Percentiles rank a stretch among this genome's conserved stretches.
Conservation (phyloP, 225 moss, liverwort and hornwort species). For the Physcomitrellopsis africana region DNA sequence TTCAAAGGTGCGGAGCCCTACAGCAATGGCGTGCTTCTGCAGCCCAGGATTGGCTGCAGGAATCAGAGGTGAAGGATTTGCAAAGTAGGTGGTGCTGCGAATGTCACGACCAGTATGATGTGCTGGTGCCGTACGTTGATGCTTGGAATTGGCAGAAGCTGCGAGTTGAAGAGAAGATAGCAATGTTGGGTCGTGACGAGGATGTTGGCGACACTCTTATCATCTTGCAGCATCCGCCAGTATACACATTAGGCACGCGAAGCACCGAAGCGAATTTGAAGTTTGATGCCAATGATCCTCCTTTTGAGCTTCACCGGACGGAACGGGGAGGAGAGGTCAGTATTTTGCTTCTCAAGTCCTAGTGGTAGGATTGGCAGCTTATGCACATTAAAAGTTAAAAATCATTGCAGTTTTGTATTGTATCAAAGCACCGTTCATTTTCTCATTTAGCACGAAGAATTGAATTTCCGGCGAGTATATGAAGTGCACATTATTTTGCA, state of each 20-base stretch:
- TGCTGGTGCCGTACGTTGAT: slow-evolving; percentile 48
- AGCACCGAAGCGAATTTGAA: slow-evolving; percentile 53
- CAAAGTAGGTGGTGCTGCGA: slow-evolving; percentile 38
- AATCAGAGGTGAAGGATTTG: neutral
- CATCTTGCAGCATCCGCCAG: slow-evolving; percentile 48
- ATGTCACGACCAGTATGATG: slow-evolving; percentile 43
- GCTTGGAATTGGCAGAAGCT: slow-evolving; percentile 58
- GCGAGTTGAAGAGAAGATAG: slow-evolving; percentile 46
- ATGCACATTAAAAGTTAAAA: neutral
- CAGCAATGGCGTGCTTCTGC: slow-evolving; percentile 20
- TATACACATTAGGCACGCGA: slow-evolving; percentile 47
- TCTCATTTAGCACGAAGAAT: neutral
- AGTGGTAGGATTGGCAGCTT: neutral
- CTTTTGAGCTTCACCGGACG: slow-evolving; percentile 67
- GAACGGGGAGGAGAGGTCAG: slow-evolving; percentile 89
- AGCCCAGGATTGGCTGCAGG: slow-evolving; percentile 1
- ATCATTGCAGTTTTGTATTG: neutral
- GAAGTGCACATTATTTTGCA: neutral
- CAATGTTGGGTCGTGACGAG: slow-evolving; percentile 35
- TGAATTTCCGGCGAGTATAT: neutral
- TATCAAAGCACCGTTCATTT: neutral
- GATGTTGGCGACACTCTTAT: slow-evolving; percentile 42
- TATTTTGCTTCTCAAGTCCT: neutral
- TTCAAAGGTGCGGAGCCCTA: slow-evolving; percentile 3
- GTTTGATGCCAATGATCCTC: slow-evolving; percentile 47